A percentile compares a stretch with the other conserved stretches of the same genome.
phyloP scores from a whole-genome alignment of 306 rosid species.

The Macrotyloma uniflorum region DNA sequence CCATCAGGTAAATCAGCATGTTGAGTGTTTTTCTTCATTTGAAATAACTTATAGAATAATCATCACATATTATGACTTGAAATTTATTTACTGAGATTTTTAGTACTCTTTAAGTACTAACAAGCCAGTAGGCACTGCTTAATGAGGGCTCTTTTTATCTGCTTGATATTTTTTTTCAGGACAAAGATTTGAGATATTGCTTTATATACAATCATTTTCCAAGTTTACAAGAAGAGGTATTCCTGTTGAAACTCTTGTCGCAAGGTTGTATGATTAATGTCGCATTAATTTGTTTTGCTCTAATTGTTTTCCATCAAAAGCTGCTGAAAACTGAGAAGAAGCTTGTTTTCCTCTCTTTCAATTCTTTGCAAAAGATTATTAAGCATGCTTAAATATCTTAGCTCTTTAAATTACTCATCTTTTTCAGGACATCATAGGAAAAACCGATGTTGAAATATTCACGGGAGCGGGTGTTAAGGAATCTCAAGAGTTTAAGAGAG shows the following conservation, averaged over 20 bases:
- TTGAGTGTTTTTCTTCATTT: not conserved
- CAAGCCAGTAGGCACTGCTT: not conserved
- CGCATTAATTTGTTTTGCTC: constrained; percentile 1
- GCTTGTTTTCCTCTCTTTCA: not conserved
- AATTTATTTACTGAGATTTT: constrained; percentile 3
- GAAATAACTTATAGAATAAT: not conserved
- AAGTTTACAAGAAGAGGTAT: constrained; percentile 80
- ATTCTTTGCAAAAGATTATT: constrained; percentile 19
- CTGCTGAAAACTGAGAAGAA: not conserved
- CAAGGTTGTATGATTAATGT: constrained; percentile 23
- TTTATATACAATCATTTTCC: constrained; percentile 95
- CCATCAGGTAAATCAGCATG: constrained; percentile 71
- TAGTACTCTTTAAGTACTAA: not conserved
- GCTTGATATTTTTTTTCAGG: constrained; percentile 49
- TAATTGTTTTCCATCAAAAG: not conserved
- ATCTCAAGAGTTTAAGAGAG: constrained; percentile 89
- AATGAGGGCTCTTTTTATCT: not conserved
- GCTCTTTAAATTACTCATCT: not conserved
- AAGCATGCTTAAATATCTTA: constrained; percentile 4
- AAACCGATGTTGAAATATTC: constrained; percentile 93
- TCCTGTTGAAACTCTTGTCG: constrained; percentile 36
- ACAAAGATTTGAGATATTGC: constrained; percentile 81
- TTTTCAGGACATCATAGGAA: constrained; percentile 86
- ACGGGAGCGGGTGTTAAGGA: constrained; percentile 85
- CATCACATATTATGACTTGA: constrained; percentile 5